Conservation (phyloP, 1,139 yeast genomes). For the Hyphopichia buzzinii region DNA sequence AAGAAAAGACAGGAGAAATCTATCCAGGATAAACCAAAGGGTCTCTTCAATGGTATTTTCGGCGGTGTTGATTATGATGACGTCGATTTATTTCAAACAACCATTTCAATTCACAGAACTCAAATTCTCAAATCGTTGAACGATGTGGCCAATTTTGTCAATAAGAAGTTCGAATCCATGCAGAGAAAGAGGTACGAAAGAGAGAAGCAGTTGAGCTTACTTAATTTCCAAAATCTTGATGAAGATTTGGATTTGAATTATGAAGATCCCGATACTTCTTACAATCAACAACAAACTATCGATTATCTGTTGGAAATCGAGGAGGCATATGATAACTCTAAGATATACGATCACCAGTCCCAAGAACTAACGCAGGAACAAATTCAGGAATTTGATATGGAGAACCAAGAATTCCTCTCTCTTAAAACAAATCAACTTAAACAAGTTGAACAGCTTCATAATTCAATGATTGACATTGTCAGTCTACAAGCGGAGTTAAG, state of each 20-base stretch:
- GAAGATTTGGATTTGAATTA: constrained; percentile 24
- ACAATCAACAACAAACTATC: not conserved
- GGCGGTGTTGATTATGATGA: constrained; percentile 31
- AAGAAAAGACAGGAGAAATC: constrained; percentile 32
- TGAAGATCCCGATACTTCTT: constrained; percentile 5
- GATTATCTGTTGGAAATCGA: constrained; percentile 5
- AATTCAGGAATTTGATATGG: constrained; percentile 64
- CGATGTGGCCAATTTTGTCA: constrained; percentile 31
- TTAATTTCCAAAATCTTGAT: constrained; percentile 43
- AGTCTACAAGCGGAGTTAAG: constrained; percentile 76
- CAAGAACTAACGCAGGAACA: constrained; percentile 53
- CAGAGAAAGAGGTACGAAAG: constrained; percentile 42
- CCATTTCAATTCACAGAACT: constrained; percentile 31
- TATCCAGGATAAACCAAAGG: constrained; percentile 13
- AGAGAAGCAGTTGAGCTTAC: constrained; percentile 38
- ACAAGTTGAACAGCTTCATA: constrained; percentile 68
- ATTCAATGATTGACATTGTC: constrained; percentile 76
- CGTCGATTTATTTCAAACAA: constrained; percentile 23
- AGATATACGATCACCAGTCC: constrained; percentile 4
- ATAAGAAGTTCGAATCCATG: constrained; percentile 36
- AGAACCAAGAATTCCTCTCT: constrained; percentile 65
- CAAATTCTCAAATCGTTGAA: constrained; percentile 41
- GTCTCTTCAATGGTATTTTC: constrained; percentile 26
- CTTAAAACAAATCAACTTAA: constrained; percentile 65
- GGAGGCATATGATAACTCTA: constrained; percentile 5